Evolutionary conservation across 2,329 filamentous ascomycete genomes (phyloP).

Genomic region (Blumeria graminis): DNA sequence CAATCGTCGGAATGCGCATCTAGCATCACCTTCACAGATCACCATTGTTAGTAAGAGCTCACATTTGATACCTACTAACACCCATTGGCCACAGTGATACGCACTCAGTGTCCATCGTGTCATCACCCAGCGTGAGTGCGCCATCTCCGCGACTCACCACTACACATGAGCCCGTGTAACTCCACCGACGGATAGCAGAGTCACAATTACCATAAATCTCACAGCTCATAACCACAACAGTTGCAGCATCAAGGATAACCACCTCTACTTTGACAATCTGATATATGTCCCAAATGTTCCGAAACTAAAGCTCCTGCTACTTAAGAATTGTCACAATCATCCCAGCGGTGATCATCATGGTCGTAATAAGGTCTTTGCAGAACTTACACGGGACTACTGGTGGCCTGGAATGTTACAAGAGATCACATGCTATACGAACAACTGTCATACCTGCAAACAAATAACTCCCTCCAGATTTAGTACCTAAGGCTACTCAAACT

Average conservation of each 20-base stretch:
- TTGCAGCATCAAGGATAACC: neutral
- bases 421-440: neutral
- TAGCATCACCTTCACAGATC: no score
- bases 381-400: neutral
- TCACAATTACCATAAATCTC: no score
- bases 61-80: no score
- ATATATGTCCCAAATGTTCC: neutral
- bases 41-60: no score
- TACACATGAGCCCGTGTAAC: no score
- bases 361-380: neutral
- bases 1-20: no score
- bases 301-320: neutral
- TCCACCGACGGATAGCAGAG: no score
- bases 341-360: neutral
- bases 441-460: neutral
- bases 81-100: no score
- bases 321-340: constrained; percentile 1
- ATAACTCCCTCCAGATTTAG: neutral
- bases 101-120: no score
- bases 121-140: no score
- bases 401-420: neutral
- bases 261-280: neutral
- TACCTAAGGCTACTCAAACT: neutral
- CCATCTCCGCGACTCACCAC: no score
- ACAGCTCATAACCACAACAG: no score